Evolutionary conservation across 2,329 filamentous ascomycete genomes (phyloP), one percentile per base, ranked within the genome.

Genomic region (Emergomyces pasteurianus): DNA sequence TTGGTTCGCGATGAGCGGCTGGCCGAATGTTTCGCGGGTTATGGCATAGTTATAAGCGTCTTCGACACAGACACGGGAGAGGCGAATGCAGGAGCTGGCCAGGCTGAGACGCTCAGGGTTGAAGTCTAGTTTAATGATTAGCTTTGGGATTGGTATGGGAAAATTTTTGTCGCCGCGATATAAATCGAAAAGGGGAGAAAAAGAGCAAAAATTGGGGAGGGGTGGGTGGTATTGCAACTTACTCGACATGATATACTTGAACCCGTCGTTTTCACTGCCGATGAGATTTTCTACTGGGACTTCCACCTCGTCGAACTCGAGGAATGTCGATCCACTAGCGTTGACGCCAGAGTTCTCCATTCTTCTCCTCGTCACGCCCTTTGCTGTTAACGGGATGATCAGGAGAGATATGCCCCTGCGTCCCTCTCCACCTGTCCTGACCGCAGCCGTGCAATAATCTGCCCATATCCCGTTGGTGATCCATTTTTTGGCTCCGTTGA

Each of bases 31-130:
- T 69, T 87, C 83, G 23, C 85, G 79, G 69, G 85, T 84, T 63
- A 86, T 71, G 34, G 81, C 80, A 66, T 87, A 87, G 62, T 81
- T 82, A 68, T 86, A 83, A 0, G 85, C 84, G 6, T 83, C 75
- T 58, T 78, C 73, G 1, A 86, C 76, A 8, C 83, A 85, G 4
- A 87, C 82, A 3, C 82, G 78, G 1, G 86, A 78, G 64, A 86
- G 78, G 5, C 87, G 77, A 1, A 86, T 85, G 1, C 82, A 81
- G 1, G 82, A 80, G 49, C 88, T 83, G 1, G 84, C 80, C 61
- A 90, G 86, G 7, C 79, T 79, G 4, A 90, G 77, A 0, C 87
- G 81, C 70, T 91, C 87, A 69, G 89, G 86, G 73, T 90, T 90
- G 79, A 90, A 90, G 74, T 90, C 78, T 71, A 63, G n/a, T 21